These are phyloP conservation scores for Nelumbo lutea DNA, from an alignment of 164 flowering plant species.

Conservation along the genomic window DNA sequence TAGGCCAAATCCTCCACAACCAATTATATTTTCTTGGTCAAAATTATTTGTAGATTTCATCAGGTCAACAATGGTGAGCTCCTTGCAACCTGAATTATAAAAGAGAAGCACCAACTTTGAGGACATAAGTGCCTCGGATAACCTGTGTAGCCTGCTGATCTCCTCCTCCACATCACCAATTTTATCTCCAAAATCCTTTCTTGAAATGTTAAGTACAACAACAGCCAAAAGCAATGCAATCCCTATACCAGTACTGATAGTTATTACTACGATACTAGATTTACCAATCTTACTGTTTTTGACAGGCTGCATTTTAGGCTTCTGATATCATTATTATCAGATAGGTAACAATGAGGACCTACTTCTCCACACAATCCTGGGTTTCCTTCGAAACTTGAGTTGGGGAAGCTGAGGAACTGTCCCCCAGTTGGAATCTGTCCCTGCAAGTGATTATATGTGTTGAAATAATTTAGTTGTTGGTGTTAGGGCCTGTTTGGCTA, in stretches of 20 bases:
- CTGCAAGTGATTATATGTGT: conserved; percentile 42
- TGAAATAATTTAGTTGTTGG: no score
- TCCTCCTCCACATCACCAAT: conserved; percentile 43
- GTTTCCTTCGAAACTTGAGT: conserved; percentile 79
- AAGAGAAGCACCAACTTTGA: conserved; percentile 56
- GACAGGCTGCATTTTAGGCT: conserved; percentile 21
- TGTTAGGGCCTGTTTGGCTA: no score
- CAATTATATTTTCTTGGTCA: conserved; percentile 75
- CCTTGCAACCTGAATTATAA: conserved; percentile 49
- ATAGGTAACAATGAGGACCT: conserved; percentile 31
- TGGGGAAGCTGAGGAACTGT: conserved; percentile 72
- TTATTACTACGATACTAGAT: conserved; percentile 42
- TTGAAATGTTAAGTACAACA: conserved; percentile 39
- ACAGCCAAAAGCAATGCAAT: conserved; percentile 42
- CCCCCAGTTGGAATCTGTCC: conserved; percentile 67
- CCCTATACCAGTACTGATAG: conserved; percentile 48
- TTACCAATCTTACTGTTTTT: conserved; percentile 30
- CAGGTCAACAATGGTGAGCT: conserved; percentile 56
- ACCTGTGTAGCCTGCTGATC: conserved; percentile 30
- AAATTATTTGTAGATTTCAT: conserved; percentile 64
- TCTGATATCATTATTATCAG: conserved; percentile 9
- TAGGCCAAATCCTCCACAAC: conserved; percentile 84
- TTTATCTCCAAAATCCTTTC: conserved; percentile 27
- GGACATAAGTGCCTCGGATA: conserved; percentile 36
- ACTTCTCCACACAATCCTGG: conserved; percentile 51